Conservation (phyloP, 2,329 filamentous ascomycete genomes). For the Microcyclospora tardicrescens region DNA sequence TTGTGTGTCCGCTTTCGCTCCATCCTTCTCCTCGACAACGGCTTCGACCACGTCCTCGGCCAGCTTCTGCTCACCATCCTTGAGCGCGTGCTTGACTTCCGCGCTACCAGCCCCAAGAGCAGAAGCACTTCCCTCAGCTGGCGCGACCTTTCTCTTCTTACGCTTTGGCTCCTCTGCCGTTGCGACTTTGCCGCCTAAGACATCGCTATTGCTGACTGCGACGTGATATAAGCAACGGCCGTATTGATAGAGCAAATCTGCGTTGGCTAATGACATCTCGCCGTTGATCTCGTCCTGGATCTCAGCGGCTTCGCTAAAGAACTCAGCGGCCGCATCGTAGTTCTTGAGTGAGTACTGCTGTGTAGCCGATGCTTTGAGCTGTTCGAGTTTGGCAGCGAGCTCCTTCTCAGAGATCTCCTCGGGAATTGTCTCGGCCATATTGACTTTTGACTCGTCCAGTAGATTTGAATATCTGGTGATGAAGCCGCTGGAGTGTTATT, state of each 20-base stretch:
- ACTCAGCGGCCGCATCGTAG: conserved; percentile 71
- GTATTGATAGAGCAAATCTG: conserved; percentile 87
- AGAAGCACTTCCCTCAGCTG: conserved; percentile 13
- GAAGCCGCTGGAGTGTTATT: background rate
- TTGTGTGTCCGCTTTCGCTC: conserved; percentile 25
- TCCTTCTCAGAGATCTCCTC: conserved; percentile 4
- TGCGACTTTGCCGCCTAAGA: conserved; percentile 70
- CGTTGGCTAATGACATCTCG: conserved; percentile 80
- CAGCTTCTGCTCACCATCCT: conserved; percentile 26
- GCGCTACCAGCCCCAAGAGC: conserved; percentile 13
- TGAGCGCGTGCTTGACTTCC: conserved; percentile 18
- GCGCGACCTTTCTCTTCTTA: conserved; percentile 29
- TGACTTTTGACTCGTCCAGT: no score
- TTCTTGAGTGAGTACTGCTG: conserved; percentile 82
- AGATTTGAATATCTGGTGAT: no score
- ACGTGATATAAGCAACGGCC: conserved; percentile 89
- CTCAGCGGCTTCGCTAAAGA: conserved; percentile 79
- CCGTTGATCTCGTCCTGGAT: conserved; percentile 85
- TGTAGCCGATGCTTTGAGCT: conserved; percentile 67
- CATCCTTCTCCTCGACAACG: conserved; percentile 33
- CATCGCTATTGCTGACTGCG: conserved; percentile 85
- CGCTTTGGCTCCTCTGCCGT: conserved; percentile 43
- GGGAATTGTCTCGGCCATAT: background rate
- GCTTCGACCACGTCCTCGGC: conserved; percentile 29
- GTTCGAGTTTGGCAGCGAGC: conserved; percentile 31